Base-by-base conservation (phyloP, 768 basidiomycete genomes). In the Phaeolepiota aurea region DNA sequence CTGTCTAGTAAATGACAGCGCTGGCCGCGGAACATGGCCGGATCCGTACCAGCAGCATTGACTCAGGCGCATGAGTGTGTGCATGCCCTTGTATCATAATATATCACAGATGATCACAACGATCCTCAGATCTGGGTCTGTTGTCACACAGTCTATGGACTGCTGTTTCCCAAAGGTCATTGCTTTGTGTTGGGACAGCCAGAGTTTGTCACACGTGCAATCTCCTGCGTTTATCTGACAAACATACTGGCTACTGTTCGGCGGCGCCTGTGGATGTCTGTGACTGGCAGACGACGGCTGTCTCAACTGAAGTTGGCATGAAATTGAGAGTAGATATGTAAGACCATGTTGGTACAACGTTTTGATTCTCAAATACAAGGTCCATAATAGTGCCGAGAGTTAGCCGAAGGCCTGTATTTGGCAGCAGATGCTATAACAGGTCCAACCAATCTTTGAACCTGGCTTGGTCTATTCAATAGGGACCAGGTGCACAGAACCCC, bases 361-460 rank as follows among this genome's bases (percentile, higher is more conserved):
- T 28, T 28, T n/a, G 25, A 44, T 42, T 41, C 46, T 38, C 37
- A 37, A 32, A 38, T 31, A 33, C 18, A 28, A 30, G 41, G 43
- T 3, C n/a, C 14, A 38, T 11, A 38, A n/a, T n/a, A n/a, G n/a
- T 51, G 49, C 53, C 51, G 53, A 50, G 32, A 41, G 53, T 46
- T 44, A 47, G 56, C 56, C 56, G 56, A 45, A 36, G 32, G 31
- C 16, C 46, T 39, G 48, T 51, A 57, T 53, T 51, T 48, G 49
- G 50, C 33, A 41, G 41, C 28, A 36, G 39, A 40, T 49, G 48
- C 54, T 52, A 53, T 52, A 55, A 51, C 40, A 44, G 54, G 52
- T 20, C 43, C 48, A 53, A 53, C 53, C 54, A 56, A 54, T 54
- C 53, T 52, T 42, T 54, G 51, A 48, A 51, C 52, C 44, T 58